Percentiles rank a stretch among this genome's conserved stretches.
These are phyloP conservation scores for Wallacemonas sp. DNA, from an alignment of 208 protist species.

Conservation along the genomic window DNA sequence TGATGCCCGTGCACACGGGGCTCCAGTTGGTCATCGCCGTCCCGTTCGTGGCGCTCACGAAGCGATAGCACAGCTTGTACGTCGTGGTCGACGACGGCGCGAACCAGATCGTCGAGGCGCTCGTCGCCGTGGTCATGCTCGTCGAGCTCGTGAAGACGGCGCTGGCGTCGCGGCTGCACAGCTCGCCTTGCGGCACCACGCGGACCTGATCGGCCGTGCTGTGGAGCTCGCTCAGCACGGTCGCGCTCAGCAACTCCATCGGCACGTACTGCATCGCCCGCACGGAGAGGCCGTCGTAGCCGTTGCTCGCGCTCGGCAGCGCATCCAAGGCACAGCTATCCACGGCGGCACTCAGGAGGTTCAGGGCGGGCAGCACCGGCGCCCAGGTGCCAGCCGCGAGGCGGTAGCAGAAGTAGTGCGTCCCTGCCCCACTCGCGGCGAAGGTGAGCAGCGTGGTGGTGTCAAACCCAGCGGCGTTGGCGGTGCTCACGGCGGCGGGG, in stretches of 20 bases:
- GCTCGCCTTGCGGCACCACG: slow-evolving; percentile 59
- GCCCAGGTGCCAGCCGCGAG: slow-evolving; percentile 78
- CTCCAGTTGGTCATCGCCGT: slow-evolving; percentile 70
- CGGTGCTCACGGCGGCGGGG: slow-evolving; percentile 46
- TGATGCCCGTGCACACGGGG: slow-evolving; percentile 59
- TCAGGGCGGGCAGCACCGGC: slow-evolving; percentile 54
- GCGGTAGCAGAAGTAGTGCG: slow-evolving; percentile 76
- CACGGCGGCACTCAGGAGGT: slow-evolving; percentile 39
- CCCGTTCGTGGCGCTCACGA: slow-evolving; percentile 33
- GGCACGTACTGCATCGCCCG: slow-evolving; percentile 86
- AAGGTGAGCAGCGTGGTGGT: slow-evolving; percentile 62
- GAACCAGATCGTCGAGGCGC: slow-evolving; percentile 52
- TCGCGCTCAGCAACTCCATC: slow-evolving; percentile 42
- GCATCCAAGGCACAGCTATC: slow-evolving; percentile 29
- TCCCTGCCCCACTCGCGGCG: slow-evolving; percentile 25
- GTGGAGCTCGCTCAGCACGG: slow-evolving; percentile 17
- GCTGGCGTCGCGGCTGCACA: slow-evolving; percentile 56
- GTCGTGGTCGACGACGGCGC: slow-evolving; percentile 32
- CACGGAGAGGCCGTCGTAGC: slow-evolving; percentile 25
- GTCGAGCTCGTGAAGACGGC: slow-evolving; percentile 51
- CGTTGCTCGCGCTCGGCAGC: slow-evolving; percentile 36
- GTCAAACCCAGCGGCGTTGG: slow-evolving; percentile 30
- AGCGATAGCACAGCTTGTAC: slow-evolving; percentile 89
- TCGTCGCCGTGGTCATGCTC: slow-evolving; percentile 6
- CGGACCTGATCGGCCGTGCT: slow-evolving; percentile 45